Evolutionary conservation across 495 filamentous ascomycete genomes (phyloP).

Genomic region (Xanthoparmelia taractica): DNA sequence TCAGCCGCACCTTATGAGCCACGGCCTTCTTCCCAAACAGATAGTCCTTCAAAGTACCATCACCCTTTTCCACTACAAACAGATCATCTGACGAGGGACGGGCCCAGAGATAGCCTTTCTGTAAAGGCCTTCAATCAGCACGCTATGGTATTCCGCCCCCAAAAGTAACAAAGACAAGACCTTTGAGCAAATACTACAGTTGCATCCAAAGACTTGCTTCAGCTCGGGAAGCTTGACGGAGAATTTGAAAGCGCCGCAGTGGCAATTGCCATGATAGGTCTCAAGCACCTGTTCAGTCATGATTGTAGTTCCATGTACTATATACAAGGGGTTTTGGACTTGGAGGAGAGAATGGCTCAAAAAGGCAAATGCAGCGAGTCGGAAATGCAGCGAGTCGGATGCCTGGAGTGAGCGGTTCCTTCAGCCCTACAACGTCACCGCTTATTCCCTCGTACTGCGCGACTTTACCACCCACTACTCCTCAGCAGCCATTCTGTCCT

Average conservation of each 20-base stretch:
- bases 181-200: constrained; percentile 10
- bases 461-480: neutral
- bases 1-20: constrained; percentile 2
- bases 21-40: neutral
- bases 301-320: neutral
- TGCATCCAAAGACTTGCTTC: neutral
- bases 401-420: neutral
- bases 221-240: constrained; percentile 6
- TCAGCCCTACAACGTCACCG: neutral
- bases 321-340: too few relatives aligned
- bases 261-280: constrained; percentile 11
- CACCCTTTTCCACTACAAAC: constrained; percentile 14
- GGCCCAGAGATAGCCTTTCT: constrained; percentile 12
- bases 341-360: neutral
- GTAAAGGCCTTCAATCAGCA: neutral
- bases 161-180: neutral
- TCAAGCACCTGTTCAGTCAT: neutral
- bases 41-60: constrained; percentile 12
- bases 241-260: constrained; percentile 14
- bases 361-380: neutral
- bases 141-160: neutral
- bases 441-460: neutral
- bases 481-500: neutral
- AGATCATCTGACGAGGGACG: neutral
- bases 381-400: neutral